A percentile compares a stretch with the other conserved stretches of the same genome.
Conservation (phyloP, 1,139 yeast species). For the Nakaseomyces delphensis region DNA sequence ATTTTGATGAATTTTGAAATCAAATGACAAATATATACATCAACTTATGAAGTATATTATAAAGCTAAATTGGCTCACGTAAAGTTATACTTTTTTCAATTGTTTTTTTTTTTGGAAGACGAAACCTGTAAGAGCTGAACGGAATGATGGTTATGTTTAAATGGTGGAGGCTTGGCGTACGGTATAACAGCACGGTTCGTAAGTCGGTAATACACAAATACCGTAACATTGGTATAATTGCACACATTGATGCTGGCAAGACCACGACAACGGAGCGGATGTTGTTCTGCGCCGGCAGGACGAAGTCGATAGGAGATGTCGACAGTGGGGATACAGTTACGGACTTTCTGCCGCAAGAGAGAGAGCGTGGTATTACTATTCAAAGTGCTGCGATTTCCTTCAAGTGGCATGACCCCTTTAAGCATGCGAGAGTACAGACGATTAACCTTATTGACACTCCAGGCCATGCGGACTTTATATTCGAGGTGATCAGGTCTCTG, state of each 20-base stretch:
- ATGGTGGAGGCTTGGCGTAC: too few relatives aligned
- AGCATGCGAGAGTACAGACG: constrained; percentile 39
- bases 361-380: constrained; percentile 90
- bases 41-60: too few relatives aligned
- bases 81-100: too few relatives aligned
- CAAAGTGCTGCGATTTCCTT: constrained; percentile 94
- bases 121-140: too few relatives aligned
- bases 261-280: constrained; percentile 94
- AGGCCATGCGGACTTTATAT: constrained; percentile 96
- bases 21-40: too few relatives aligned
- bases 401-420: constrained; percentile 48
- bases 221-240: constrained; percentile 61
- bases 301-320: constrained; percentile 77
- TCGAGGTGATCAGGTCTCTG: constrained; percentile 83
- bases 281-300: constrained; percentile 81
- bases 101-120: too few relatives aligned
- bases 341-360: constrained; percentile 82
- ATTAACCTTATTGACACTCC: constrained; percentile 94
- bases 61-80: too few relatives aligned
- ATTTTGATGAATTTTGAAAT: too few relatives aligned
- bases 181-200: neutral
- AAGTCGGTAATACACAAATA: constrained; percentile 14
- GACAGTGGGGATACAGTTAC: constrained; percentile 97
- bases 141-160: too few relatives aligned
- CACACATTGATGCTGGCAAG: constrained; percentile 95